Evolutionary conservation across 2,329 filamentous ascomycete species (phyloP).

Genomic region (Penicillium palitans): DNA sequence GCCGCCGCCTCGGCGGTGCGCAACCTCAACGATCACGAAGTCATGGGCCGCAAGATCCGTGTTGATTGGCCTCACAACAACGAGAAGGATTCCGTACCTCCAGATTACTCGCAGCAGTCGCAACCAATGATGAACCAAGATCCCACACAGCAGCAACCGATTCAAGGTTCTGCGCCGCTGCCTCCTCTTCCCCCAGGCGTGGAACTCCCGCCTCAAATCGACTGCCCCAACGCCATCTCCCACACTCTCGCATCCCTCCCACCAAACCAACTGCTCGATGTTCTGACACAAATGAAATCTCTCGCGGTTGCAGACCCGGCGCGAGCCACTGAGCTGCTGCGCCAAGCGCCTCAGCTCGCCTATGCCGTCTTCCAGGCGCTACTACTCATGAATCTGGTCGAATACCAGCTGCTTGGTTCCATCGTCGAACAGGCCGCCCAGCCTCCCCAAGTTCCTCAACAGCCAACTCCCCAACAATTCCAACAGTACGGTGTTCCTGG

Average conservation of each 20-base stretch:
- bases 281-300: constrained; percentile 90
- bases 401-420: constrained; percentile 75
- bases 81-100: constrained; percentile 64
- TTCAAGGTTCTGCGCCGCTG: constrained; percentile 56
- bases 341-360: constrained; percentile 85
- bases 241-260: constrained; percentile 84
- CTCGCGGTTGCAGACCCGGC: constrained; percentile 78
- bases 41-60: constrained; percentile 89
- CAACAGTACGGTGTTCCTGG: constrained; percentile 42
- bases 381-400: constrained; percentile 88
- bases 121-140: constrained; percentile 37
- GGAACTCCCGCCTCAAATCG: constrained; percentile 79
- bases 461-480: constrained; percentile 37
- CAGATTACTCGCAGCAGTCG: constrained; percentile 49
- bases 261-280: constrained; percentile 85
- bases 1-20: constrained; percentile 89
- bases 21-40: constrained; percentile 92
- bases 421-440: constrained; percentile 67
- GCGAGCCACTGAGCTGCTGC: constrained; percentile 80
- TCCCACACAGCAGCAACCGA: constrained; percentile 38
- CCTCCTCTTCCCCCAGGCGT: constrained; percentile 82
- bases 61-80: constrained; percentile 97
- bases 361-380: constrained; percentile 96
- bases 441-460: constrained; percentile 42
- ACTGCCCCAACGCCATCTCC: constrained; percentile 86